These are phyloP conservation scores for Chrysosporium queenslandicum DNA, from an alignment of 2,329 filamentous ascomycete species.

Conservation along the genomic window DNA sequence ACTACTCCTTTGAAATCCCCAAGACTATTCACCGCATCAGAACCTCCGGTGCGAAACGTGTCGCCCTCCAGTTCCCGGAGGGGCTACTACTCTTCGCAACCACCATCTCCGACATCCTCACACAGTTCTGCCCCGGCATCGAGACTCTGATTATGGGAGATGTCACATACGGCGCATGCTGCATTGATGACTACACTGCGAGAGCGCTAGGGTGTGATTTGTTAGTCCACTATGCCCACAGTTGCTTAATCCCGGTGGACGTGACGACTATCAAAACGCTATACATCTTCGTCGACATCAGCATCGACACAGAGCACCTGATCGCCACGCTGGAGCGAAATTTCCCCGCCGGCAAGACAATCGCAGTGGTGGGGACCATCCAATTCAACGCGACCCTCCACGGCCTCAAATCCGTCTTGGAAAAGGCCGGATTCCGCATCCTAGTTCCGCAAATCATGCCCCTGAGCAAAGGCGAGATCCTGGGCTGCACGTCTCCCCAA, in stretches of 20 bases:
- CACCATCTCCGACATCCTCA: slow-evolving; percentile 92
- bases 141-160: slow-evolving; percentile 98
- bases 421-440: slow-evolving; percentile 73
- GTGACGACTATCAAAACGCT: slow-evolving; percentile 95
- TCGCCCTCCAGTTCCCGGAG: slow-evolving; percentile 96
- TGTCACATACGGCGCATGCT: slow-evolving; percentile 96
- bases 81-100: slow-evolving; percentile 91
- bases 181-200: slow-evolving; percentile 96
- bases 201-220: slow-evolving; percentile 87
- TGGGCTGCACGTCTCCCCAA: slow-evolving; percentile 88
- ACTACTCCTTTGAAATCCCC: slow-evolving; percentile 97
- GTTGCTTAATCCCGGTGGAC: slow-evolving; percentile 89
- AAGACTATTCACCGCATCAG: slow-evolving; percentile 96
- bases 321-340: slow-evolving; percentile 80
- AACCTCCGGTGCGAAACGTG: slow-evolving; percentile 63
- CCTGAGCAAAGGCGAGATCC: slow-evolving; percentile 85
- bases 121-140: slow-evolving; percentile 81
- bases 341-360: slow-evolving; percentile 71
- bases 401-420: slow-evolving; percentile 64
- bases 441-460: slow-evolving; percentile 88
- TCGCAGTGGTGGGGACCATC: slow-evolving; percentile 92
- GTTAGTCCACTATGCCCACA: slow-evolving; percentile 93
- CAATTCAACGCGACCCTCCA: slow-evolving; percentile 98
- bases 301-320: slow-evolving; percentile 82
- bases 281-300: slow-evolving; percentile 97